Conservation (phyloP, 1,284 basidiomycete genomes). For the Marasmius fiardii region DNA sequence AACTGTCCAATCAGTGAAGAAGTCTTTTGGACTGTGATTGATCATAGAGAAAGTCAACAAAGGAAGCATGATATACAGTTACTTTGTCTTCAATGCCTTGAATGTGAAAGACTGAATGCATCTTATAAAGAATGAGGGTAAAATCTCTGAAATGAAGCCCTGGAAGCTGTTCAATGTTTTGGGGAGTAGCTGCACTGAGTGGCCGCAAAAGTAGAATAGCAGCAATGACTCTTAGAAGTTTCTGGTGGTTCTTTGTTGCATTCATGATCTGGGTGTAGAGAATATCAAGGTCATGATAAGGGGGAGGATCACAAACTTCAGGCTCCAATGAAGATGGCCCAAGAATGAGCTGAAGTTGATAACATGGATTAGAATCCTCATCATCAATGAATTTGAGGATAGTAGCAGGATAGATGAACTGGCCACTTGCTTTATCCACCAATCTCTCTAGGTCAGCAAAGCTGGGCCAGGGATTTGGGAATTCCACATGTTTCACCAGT, state of each 20-base stretch:
- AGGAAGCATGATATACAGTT: not conserved
- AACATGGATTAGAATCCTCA: too few species aligned
- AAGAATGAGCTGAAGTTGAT: too few species aligned
- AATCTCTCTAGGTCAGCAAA: too few species aligned
- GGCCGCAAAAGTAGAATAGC: not conserved
- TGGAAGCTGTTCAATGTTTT: not conserved
- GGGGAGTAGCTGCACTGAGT: not conserved
- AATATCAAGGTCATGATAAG: constrained; percentile 16
- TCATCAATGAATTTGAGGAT: too few species aligned
- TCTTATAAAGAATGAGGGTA: not conserved
- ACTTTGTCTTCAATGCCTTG: not conserved
- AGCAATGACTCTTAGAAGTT: too few species aligned
- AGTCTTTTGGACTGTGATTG: not conserved
- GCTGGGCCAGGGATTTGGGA: too few species aligned
- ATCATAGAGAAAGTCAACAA: not conserved
- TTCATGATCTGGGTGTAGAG: not conserved
- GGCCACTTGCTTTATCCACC: too few species aligned
- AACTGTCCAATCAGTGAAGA: not conserved
- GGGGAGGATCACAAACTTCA: not conserved
- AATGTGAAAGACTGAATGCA: not conserved
- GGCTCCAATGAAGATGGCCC: not conserved
- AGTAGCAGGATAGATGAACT: too few species aligned
- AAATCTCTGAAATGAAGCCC: not conserved
- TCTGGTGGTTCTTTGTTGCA: not conserved
- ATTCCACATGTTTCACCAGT: too few species aligned